phyloP scores from a whole-genome alignment of 257 asterid species.

The Solanum etuberosum region DNA sequence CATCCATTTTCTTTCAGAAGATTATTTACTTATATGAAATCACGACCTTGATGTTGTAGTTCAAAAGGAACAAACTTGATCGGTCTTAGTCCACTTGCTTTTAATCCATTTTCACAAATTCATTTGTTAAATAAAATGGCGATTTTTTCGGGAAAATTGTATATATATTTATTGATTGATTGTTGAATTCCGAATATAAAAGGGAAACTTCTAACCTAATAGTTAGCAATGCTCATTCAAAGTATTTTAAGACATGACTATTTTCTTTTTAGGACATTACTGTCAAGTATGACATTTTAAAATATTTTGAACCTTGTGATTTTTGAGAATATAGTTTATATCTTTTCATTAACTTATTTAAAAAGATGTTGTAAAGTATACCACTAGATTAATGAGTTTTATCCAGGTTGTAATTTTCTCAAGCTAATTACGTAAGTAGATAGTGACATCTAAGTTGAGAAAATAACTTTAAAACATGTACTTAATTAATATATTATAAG shows the following conservation, averaged over 20 bases:
- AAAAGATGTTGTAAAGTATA: background rate
- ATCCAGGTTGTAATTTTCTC: background rate
- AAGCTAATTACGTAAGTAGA: background rate
- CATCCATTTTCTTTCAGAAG: background rate
- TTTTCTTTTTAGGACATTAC: background rate
- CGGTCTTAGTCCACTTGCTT: background rate
- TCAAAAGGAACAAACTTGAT: background rate
- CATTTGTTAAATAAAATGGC: background rate
- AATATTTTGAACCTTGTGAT: background rate
- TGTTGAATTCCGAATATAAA: background rate
- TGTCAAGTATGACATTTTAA: background rate
- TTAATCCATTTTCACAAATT: background rate
- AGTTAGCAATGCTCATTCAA: background rate
- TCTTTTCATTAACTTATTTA: background rate
- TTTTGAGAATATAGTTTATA: background rate
- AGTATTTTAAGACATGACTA: background rate
- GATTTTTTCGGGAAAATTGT: no score
- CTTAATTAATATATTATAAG: background rate
- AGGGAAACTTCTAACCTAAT: background rate
- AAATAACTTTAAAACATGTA: background rate
- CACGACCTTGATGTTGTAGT: background rate
- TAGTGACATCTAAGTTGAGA: background rate
- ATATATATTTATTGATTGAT: background rate
- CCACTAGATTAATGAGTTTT: background rate
- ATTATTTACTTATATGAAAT: background rate